Conservation (phyloP, 1,284 basidiomycete genomes). For the Wolfiporia cocos region DNA sequence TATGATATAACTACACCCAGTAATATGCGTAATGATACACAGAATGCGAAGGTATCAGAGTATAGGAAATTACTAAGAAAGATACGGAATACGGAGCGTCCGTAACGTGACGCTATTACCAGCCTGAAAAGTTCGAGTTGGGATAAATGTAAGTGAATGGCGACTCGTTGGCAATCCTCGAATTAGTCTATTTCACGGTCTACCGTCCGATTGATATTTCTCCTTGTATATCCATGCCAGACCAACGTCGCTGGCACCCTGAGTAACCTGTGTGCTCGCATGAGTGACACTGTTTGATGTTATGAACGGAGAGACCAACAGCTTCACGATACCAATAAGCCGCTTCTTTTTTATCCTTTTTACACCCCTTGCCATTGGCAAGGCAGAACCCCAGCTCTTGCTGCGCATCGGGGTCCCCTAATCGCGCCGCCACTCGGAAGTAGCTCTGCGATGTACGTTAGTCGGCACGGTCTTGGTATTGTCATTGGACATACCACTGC, state of each 20-base stretch:
- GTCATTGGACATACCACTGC: conserved; percentile 69
- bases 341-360: conserved; percentile 82
- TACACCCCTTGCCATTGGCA: conserved; percentile 83
- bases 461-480: no score
- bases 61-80: no score
- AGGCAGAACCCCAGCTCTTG: conserved; percentile 81
- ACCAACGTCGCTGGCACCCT: conserved; percentile 76
- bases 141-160: no score
- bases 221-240: conserved; percentile 88
- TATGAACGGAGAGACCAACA: conserved; percentile 34
- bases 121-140: no score
- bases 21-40: no score
- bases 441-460: no score
- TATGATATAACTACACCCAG: no score
- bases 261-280: conserved; percentile 44
- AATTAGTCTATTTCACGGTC: no score
- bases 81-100: no score
- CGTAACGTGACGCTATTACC: no score
- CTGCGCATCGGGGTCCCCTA: conserved; percentile 87
- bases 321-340: conserved; percentile 89
- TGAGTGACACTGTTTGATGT: not conserved
- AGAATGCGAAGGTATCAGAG: no score
- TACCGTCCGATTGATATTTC: conserved; percentile 57
- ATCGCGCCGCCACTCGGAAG: conserved; percentile 75
- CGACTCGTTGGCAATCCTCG: no score